Conservation (phyloP, 2,329 filamentous ascomycete genomes). For the Fusarium mundagurra region DNA sequence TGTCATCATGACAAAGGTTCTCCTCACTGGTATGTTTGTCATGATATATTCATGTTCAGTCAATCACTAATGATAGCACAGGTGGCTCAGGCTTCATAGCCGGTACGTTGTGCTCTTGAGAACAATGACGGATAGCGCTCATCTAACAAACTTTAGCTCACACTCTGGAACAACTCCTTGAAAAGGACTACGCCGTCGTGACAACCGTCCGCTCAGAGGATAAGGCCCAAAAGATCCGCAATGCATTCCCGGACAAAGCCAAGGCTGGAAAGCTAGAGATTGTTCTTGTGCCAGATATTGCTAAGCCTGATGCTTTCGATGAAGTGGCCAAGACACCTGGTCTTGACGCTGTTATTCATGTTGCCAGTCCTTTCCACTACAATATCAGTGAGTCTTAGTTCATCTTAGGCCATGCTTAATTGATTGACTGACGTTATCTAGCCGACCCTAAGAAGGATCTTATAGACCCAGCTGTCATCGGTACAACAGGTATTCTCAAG, state of each 20-base stretch:
- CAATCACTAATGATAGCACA: constrained; percentile 25
- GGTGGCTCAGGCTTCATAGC: constrained; percentile 51
- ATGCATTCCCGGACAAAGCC: constrained; percentile 54
- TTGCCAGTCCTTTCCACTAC: constrained; percentile 69
- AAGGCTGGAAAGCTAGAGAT: constrained; percentile 57
- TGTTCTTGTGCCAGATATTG: constrained; percentile 80
- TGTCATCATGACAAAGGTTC: constrained; percentile 45
- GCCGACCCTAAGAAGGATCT: constrained; percentile 63
- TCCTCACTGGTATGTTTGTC: constrained; percentile 44
- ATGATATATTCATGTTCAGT: not conserved
- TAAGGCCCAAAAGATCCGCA: constrained; percentile 62
- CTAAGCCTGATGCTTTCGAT: constrained; percentile 77
- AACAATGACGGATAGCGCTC: not conserved
- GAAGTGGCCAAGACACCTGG: constrained; percentile 62
- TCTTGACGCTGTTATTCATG: constrained; percentile 67
- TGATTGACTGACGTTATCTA: constrained; percentile 4
- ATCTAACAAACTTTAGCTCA: constrained; percentile 54
- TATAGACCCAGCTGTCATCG: constrained; percentile 66
- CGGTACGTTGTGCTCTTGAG: constrained; percentile 35
- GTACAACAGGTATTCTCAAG: constrained; percentile 75
- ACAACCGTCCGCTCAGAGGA: constrained; percentile 65
- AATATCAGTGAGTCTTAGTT: constrained; percentile 50
- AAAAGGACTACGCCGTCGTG: constrained; percentile 61
- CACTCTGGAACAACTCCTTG: constrained; percentile 63
- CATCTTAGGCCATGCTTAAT: not conserved